Evolutionary conservation across 1,139 yeast genomes (phyloP), one percentile per base, ranked within the genome.

Genomic region (Kazachstania sp.): DNA sequence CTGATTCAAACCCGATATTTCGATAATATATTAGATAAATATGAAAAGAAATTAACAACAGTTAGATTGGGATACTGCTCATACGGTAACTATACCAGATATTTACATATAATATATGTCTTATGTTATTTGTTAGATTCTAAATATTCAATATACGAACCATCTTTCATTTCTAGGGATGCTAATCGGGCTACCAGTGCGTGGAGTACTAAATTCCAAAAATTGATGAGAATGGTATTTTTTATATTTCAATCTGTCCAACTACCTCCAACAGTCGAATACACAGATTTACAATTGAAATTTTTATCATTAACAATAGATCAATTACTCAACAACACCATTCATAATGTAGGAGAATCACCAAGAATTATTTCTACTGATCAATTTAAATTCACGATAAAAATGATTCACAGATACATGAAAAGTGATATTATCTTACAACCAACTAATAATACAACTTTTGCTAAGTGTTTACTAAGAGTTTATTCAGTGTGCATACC

Each of bases 121-220:
- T 38, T 61, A 9, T 52, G 57, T 38, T 60, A 56, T 39, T 60
- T 63, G 61, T 50, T 60, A 18, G 46, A 50, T 37, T 47, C 54
- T 16, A 46, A 54, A 11, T 31, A 44, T 19, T 45, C 49, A 29
- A 39, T 47, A 20, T 56, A 54, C 39, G 51, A 55, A 13, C 45
- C 45, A 31, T 51, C 55, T 2, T 26, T 58, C 26, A 47, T 50
- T 9, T 38, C 52, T 19, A 36, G 54, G 20, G 56, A 59, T 37
- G 53, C 62, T 6, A 39, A 51, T 7, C 39, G 50, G 28, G 58
- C 54, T 2, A 31, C 51, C 4, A 54, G 50, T 37, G 47, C 41
- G n/a, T 61, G 64, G 63, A 54, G 55, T 41, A 47, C 55, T 11
- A 45, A 47, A 29, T 59, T 59, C 31, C 63, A 60, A 44, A 56